These are phyloP conservation scores for Cystobasidium pallidum DNA, from an alignment of 1,284 basidiomycete species.

Conservation along the genomic window DNA sequence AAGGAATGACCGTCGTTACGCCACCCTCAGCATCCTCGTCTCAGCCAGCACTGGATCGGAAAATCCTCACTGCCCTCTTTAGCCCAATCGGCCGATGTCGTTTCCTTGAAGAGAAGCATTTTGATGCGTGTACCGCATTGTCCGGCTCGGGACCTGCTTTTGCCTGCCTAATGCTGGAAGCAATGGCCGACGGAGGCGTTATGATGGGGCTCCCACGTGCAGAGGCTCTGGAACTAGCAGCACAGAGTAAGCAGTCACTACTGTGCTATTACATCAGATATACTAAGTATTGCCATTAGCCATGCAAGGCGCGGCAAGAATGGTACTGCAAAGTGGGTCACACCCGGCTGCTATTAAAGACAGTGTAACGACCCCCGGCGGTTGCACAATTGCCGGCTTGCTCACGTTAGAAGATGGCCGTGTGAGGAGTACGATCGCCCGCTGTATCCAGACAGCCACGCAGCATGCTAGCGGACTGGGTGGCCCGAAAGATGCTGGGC, in stretches of 20 bases:
- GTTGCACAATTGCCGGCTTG: conserved; percentile 96
- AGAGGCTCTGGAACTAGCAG: conserved; percentile 91
- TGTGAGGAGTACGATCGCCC: conserved; percentile 91
- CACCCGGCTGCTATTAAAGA: conserved; percentile 98
- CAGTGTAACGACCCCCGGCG: conserved; percentile 95
- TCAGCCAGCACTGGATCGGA: conserved; percentile 65
- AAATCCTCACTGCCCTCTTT: conserved; percentile 89
- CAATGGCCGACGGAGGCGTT: conserved; percentile 98
- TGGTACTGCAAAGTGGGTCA: conserved; percentile 82
- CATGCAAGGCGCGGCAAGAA: conserved; percentile 93
- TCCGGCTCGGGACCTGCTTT: conserved; percentile 97
- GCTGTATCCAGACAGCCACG: conserved; percentile 91
- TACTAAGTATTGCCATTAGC: conserved; percentile 62
- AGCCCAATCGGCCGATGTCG: conserved; percentile 90
- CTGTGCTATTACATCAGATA: not conserved
- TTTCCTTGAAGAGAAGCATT: conserved; percentile 94
- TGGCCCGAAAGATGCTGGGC: conserved; percentile 21
- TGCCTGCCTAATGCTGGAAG: conserved; percentile 93
- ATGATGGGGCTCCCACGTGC: conserved; percentile 98
- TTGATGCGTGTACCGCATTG: conserved; percentile 96
- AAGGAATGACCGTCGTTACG: conserved; percentile 93
- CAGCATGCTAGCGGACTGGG: conserved; percentile 81
- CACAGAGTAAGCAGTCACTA: conserved; percentile 74
- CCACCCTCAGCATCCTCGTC: conserved; percentile 63
- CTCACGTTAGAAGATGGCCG: conserved; percentile 92